These are phyloP conservation scores for Ceratobasidium sp. DNA, from an alignment of 1,284 basidiomycete genomes.

Conservation along the genomic window DNA sequence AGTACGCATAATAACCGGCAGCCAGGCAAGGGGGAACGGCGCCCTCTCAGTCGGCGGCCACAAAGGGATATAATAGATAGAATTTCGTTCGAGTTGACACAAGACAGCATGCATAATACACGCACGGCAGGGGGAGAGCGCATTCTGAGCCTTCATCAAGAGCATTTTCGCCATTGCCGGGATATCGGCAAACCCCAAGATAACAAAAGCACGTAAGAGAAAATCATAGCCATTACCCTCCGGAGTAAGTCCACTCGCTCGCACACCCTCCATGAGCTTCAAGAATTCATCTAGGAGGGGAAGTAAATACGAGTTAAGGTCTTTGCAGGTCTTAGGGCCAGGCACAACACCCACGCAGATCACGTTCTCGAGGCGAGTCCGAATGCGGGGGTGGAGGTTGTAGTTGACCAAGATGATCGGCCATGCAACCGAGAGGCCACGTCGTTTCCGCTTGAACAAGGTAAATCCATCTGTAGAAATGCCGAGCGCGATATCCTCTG, in stretches of 20 bases:
- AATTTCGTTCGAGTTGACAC: too few species aligned
- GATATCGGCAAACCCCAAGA: neutral
- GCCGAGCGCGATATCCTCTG: constrained; percentile 33
- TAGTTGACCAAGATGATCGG: constrained; percentile 33
- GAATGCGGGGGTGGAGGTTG: constrained; percentile 42
- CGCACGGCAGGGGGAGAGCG: too few species aligned
- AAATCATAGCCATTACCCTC: constrained; percentile 49
- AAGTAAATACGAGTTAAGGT: neutral
- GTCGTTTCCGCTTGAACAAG: constrained; percentile 7
- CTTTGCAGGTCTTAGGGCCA: constrained; percentile 20
- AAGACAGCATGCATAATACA: too few species aligned
- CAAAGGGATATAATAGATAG: too few species aligned
- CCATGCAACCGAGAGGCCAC: constrained; percentile 44
- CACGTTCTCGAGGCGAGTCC: constrained; percentile 25
- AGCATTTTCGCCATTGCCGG: neutral
- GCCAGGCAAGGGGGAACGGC: too few species aligned
- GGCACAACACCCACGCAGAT: constrained; percentile 41
- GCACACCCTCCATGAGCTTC: neutral
- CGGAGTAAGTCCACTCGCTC: constrained; percentile 24
- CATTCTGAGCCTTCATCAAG: too few species aligned
- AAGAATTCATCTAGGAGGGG: constrained; percentile 1
- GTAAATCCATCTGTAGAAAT: constrained; percentile 44
- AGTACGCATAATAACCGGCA: too few species aligned
- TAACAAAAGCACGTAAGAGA: constrained; percentile 48
- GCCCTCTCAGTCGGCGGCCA: too few species aligned